Conservation (phyloP, 768 basidiomycete genomes). For the Candolleomyces eurysporus region DNA sequence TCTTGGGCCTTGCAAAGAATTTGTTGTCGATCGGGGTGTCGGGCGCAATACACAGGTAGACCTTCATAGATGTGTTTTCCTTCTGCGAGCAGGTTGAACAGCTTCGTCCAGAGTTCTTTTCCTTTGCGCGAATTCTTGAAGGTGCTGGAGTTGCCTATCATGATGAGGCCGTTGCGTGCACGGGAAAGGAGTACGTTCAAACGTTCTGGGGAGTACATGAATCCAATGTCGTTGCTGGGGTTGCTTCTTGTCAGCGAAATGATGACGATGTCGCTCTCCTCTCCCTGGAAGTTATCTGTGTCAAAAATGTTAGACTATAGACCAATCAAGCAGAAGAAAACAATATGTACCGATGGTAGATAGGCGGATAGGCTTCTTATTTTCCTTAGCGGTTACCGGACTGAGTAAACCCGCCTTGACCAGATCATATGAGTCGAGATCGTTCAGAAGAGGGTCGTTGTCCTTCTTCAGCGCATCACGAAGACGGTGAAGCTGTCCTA, state of each 20-base stretch:
- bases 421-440: slow-evolving; percentile 60
- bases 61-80: slow-evolving; percentile 54
- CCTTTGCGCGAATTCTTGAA: slow-evolving; percentile 54
- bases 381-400: slow-evolving; percentile 32
- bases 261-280: slow-evolving; percentile 70
- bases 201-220: slow-evolving; percentile 69
- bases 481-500: slow-evolving; percentile 59
- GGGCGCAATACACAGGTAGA: slow-evolving; percentile 56
- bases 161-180: slow-evolving; percentile 60
- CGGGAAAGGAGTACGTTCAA: slow-evolving; percentile 71
- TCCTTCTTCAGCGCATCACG: slow-evolving; percentile 41
- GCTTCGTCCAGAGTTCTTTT: slow-evolving; percentile 46
- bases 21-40: slow-evolving; percentile 42
- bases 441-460: slow-evolving; percentile 60
- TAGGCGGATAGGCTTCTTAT: slow-evolving; percentile 49
- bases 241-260: slow-evolving; percentile 64
- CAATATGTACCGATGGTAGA: slow-evolving; percentile 58
- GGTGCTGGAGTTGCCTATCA: slow-evolving; percentile 63
- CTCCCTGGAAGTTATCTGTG: slow-evolving; percentile 75
- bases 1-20: slow-evolving; percentile 40
- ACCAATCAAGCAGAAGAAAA: not conserved
- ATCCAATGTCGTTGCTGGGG: slow-evolving; percentile 53
- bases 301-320: not conserved
- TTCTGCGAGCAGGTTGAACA: slow-evolving; percentile 43
- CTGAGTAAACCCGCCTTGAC: slow-evolving; percentile 53